Base-by-base conservation (phyloP, 441 rosid genomes). In the Kokia cookei region DNA sequence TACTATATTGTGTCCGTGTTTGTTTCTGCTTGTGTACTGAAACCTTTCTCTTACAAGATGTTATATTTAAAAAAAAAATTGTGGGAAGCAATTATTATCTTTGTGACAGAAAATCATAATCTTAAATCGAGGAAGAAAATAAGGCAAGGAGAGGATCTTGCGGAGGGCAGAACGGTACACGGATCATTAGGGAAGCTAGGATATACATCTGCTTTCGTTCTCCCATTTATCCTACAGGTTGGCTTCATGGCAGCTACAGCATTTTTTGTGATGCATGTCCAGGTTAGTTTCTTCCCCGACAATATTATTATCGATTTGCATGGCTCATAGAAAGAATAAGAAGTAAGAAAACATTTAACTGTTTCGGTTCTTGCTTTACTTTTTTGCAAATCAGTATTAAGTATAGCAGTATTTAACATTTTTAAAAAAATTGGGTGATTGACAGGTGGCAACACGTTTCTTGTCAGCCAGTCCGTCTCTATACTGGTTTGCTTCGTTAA, bases 361-460 rank as follows among this genome's bases (percentile, higher is more conserved):
- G 2, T 66, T 60, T 45, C 3, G 3, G 7, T 45, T 66, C 50
- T 71, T 13, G 14, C 13, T 15, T 14, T 57, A 22, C 4, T 9
- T 58, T 42, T 3, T 40, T 54, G 37, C 59, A 48, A 22, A 10
- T 58, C 26, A 8, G 27, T 58, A 58, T 26, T 24, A 4, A 7
- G 54, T 14, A 13, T 2, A 3, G 15, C 3, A 12, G 40, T 59
- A 59, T n/a, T 42, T 19, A 47, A 60, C 12, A 24, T 59, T 15
- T 59, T 15, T 61, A 22, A 12, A 61, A 12, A 61, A 26, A 60
- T 51, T 51, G 50, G 71, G 55, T 27, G 8, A 57, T 73, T 72
- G 71, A 61, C 98, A 95, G 97, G 97, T 95, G 50, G 85, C 98
- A 11, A 93, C 96, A 13, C 91, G 98, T 8, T 95, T 95, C 84